phyloP scores from a whole-genome alignment of 164 flowering plant genomes.

The Liriodendron chinense region DNA sequence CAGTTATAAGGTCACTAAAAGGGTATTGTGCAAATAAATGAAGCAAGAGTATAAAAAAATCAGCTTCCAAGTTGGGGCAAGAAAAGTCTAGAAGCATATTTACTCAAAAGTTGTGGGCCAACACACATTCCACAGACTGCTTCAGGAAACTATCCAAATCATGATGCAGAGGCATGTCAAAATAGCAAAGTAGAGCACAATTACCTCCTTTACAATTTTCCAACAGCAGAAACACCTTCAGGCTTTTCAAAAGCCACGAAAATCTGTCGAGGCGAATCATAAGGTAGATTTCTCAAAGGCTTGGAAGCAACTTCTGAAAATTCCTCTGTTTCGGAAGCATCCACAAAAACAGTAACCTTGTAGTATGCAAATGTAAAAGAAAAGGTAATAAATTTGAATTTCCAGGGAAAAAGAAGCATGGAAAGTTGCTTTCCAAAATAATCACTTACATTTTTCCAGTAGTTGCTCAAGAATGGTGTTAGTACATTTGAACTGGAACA shows the following conservation, averaged over 20 bases:
- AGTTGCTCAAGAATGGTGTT: conserved; percentile 93
- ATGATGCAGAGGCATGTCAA: too few species aligned
- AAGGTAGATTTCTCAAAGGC: conserved; percentile 86
- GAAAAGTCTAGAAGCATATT: too few species aligned
- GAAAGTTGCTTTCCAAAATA: too few species aligned
- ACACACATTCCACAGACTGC: too few species aligned
- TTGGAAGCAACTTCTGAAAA: conserved; percentile 69
- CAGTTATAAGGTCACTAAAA: too few species aligned
- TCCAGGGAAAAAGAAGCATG: neutral
- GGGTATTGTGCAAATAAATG: too few species aligned
- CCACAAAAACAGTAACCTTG: conserved; percentile 81
- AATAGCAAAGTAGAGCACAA: too few species aligned
- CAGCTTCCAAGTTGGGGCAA: too few species aligned
- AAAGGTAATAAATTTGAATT: too few species aligned
- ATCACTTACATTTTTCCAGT: conserved; percentile 55
- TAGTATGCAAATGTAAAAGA: conserved; percentile 13
- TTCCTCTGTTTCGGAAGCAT: conserved; percentile 94
- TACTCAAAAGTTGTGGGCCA: too few species aligned
- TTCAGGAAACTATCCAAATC: too few species aligned
- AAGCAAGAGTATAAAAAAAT: too few species aligned
- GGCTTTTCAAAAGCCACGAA: conserved; percentile 93
- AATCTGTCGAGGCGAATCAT: conserved; percentile 90
- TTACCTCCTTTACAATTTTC: conserved; percentile 93
- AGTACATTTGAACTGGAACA: conserved; percentile 94
- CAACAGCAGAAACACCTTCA: conserved; percentile 73